A percentile compares a stretch with the other conserved stretches of the same genome.
phyloP scores from a whole-genome alignment of 371 early-diverging fungal genomes.

The Lichtheimia corymbifera region DNA sequence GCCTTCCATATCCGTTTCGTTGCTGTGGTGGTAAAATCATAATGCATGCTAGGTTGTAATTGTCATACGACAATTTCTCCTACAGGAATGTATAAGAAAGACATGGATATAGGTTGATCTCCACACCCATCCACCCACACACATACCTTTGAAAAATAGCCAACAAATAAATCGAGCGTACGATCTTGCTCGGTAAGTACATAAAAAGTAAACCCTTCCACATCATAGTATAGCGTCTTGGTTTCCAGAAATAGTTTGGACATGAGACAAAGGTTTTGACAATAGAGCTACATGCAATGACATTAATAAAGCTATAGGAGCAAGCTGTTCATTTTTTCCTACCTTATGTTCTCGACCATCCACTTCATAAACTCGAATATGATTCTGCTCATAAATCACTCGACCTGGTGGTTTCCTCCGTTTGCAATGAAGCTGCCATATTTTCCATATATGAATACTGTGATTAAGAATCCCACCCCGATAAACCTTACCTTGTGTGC shows the following conservation, averaged over 20 bases:
- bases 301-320: neutral
- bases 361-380: conserved; percentile 84
- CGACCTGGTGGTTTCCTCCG: conserved; percentile 83
- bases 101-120: neutral
- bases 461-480: too few species aligned
- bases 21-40: conserved; percentile 86
- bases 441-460: too few species aligned
- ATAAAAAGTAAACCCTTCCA: conserved; percentile 97
- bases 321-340: neutral
- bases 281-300: conserved; percentile 66
- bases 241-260: conserved; percentile 97
- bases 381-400: conserved; percentile 82
- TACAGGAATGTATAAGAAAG: conserved; percentile 8
- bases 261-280: conserved; percentile 94
- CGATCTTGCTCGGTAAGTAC: conserved; percentile 77
- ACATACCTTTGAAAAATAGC: conserved; percentile 69
- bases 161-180: conserved; percentile 55
- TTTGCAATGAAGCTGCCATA: conserved; percentile 51
- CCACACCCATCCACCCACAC: too few species aligned
- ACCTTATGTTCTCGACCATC: conserved; percentile 89
- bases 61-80: conserved; percentile 76
- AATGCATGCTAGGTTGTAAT: conserved; percentile 89
- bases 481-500: conserved; percentile 48
- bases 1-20: conserved; percentile 82
- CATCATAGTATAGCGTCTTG: conserved; percentile 98